Evolutionary conservation across 345 rosid genomes (phyloP).

Genomic region (Eucalyptus rudis): DNA sequence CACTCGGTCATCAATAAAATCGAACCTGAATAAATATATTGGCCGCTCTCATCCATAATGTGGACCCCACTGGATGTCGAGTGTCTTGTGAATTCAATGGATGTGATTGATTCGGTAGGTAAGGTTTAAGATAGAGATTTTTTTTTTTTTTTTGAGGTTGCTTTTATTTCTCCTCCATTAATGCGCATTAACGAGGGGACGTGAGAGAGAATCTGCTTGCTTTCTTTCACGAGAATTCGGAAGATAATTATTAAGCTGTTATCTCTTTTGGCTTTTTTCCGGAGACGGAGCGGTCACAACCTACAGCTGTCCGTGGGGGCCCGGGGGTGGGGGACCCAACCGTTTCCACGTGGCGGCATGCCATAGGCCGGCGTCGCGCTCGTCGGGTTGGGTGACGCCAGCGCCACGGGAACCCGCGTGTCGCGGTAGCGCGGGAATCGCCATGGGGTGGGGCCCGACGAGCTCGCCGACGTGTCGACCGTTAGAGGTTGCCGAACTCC

Average conservation of each 20-base stretch:
- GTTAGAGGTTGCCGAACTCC: constrained; percentile 9
- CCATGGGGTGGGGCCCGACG: not conserved
- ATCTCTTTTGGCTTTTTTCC: not conserved
- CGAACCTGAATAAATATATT: too few relatives aligned
- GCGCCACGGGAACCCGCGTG: constrained; percentile 5
- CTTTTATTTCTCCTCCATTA: not conserved
- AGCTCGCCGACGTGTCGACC: constrained; percentile 13
- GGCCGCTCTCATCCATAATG: accelerated
- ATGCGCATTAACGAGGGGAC: not conserved
- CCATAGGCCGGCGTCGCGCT: not conserved
- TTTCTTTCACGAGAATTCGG: too few relatives aligned
- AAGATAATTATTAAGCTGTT: too few relatives aligned
- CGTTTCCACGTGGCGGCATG: not conserved
- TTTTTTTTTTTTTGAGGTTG: not conserved
- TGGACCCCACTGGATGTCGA: too few relatives aligned
- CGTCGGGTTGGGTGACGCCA: not conserved
- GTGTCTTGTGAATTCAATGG: not conserved
- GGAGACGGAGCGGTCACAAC: not conserved
- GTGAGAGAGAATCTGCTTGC: not conserved
- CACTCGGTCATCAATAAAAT: too few relatives aligned
- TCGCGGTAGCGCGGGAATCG: not conserved
- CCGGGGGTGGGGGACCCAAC: not conserved
- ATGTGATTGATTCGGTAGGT: not conserved
- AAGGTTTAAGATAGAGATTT: too few relatives aligned
- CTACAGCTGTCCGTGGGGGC: not conserved